A percentile compares a stretch with the other conserved stretches of the same genome.
Conservation (phyloP, 768 basidiomycete species). For the Hydnomerulius pinastri region DNA sequence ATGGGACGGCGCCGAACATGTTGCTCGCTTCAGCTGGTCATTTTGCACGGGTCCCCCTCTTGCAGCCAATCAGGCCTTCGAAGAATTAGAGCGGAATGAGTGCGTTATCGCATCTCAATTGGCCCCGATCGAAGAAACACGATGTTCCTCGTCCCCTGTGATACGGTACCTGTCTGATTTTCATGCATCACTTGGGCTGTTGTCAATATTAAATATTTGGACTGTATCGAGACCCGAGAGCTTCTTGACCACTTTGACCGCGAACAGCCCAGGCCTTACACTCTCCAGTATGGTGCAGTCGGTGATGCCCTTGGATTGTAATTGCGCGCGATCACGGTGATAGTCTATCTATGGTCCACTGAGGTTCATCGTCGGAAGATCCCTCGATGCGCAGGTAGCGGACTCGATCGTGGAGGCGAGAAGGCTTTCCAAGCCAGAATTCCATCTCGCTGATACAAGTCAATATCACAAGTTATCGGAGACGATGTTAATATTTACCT, state of each 20-base stretch:
- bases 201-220: too few species aligned
- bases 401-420: conserved; percentile 88
- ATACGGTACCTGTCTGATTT: too few species aligned
- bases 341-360: conserved; percentile 80
- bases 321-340: conserved; percentile 53
- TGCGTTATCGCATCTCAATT: too few species aligned
- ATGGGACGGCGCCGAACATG: neutral
- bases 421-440: conserved; percentile 98
- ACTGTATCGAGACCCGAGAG: neutral
- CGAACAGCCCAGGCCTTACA: neutral
- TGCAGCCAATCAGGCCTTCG: too few species aligned
- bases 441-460: conserved; percentile 76
- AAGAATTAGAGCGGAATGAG: too few species aligned
- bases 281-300: neutral
- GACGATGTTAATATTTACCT: conserved; percentile 45
- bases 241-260: neutral
- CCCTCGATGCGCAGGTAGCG: conserved; percentile 63
- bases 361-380: conserved; percentile 47
- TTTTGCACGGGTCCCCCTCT: too few species aligned
- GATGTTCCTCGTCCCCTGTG: too few species aligned
- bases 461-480: neutral
- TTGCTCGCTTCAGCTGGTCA: too few species aligned
- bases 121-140: too few species aligned
- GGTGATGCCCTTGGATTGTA: neutral
- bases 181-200: too few species aligned